Evolutionary conservation across 2,329 filamentous ascomycete genomes (phyloP), one percentile per base, ranked within the genome.

Genomic region (Atkinsonella hypoxylon): DNA sequence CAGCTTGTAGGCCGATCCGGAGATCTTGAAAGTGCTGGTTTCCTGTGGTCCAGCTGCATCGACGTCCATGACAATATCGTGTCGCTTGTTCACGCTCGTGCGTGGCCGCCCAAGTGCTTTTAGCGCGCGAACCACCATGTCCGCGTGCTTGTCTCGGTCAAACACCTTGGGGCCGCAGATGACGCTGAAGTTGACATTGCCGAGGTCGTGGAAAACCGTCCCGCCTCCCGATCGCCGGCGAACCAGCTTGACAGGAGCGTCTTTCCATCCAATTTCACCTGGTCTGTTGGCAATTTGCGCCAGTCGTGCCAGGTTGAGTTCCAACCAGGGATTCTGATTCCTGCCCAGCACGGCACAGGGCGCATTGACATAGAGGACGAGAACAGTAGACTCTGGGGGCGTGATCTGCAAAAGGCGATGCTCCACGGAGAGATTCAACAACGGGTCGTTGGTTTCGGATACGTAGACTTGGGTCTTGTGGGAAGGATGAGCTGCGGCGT

Each of bases 301-400:
- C 2, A 95, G 70, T 1, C 80, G 72, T 39, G 70, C 70, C 9
- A 96, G 75, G 63, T 95, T 87, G 54, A 88, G 82, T 70, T 98
- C 93, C 9, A 88, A 76, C 93, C 91, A 98, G 49, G 93, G 93
- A 65, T 98, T 98, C 71, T 98, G 93, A 66, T 98, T 98, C 53
- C 93, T 83, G 42, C 93, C 93, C 58, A 98, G 84, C 63, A 98
- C 83, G 53, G 98, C 78, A 64, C 87, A 89, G 1, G 91, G 89
- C 38, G 80, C 70, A 69, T 98, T 97, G 60, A 82, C 79, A 70
- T 97, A 98, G 47, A 96, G 78, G 51, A 97, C 86, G 2, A 97
- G 78, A 47, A 97, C 69, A 13, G 79, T 84, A 12, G 89, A 89
- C 53, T 85, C 78, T 7, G 81, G 73, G 1, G 83, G 78, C 0